Conservation (phyloP, 2,329 filamentous ascomycete genomes). For the Alternaria postmessia region DNA sequence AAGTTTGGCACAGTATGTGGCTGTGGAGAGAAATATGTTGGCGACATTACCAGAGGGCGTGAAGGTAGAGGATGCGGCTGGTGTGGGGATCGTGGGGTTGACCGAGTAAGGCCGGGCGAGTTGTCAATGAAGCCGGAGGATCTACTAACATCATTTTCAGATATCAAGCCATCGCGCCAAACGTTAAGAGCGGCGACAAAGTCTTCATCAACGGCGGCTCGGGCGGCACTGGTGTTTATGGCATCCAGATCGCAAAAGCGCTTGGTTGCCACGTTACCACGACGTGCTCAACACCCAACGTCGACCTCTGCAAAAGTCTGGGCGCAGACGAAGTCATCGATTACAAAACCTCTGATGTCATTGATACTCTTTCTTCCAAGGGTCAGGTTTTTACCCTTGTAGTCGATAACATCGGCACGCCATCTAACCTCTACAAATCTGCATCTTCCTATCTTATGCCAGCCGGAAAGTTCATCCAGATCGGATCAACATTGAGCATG, state of each 20-base stretch:
- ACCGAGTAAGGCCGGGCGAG: conserved; percentile 40
- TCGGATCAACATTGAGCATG: conserved; percentile 28
- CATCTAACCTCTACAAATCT: conserved; percentile 61
- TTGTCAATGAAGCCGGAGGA: background rate
- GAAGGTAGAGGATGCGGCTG: conserved; percentile 46
- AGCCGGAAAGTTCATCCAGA: conserved; percentile 57
- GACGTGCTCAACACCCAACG: conserved; percentile 66
- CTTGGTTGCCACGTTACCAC: conserved; percentile 67
- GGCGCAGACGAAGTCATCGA: conserved; percentile 72
- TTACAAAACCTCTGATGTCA: conserved; percentile 62
- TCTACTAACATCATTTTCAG: background rate
- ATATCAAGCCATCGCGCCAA: conserved; percentile 47
- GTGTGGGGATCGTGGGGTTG: conserved; percentile 49
- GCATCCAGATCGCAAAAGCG: conserved; percentile 70
- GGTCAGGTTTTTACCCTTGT: conserved; percentile 62
- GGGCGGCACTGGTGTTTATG: conserved; percentile 68
- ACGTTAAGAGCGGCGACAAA: conserved; percentile 56
- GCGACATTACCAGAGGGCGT: conserved; percentile 38
- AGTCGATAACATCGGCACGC: conserved; percentile 66
- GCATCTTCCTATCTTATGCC: conserved; percentile 61
- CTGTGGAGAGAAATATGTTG: conserved; percentile 31
- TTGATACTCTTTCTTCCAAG: conserved; percentile 56
- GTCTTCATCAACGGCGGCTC: conserved; percentile 72
- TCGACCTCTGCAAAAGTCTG: conserved; percentile 63
- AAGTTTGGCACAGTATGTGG: conserved; percentile 50